A percentile compares a stretch with the other conserved stretches of the same genome.
phyloP scores from a whole-genome alignment of 192 early-diverging fungal species.

The Backusella luteola region DNA sequence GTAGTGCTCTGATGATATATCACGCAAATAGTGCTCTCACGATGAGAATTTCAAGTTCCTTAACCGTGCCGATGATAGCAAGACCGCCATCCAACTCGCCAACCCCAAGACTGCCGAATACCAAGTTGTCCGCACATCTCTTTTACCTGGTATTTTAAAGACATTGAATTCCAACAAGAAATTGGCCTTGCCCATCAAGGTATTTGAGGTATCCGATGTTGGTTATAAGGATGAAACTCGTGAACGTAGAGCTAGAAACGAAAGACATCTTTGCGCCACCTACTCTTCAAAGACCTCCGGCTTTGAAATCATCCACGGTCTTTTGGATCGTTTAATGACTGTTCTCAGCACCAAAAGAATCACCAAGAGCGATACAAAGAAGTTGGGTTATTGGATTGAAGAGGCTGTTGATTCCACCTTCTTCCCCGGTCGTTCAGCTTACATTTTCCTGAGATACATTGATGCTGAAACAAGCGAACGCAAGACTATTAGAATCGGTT shows the following conservation, averaged over 20 bases:
- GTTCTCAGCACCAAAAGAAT: constrained; percentile 68
- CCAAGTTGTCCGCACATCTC: constrained; percentile 89
- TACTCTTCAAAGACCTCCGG: constrained; percentile 84
- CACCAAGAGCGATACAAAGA: constrained; percentile 38
- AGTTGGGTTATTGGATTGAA: constrained; percentile 76
- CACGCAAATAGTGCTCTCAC: constrained; percentile 78
- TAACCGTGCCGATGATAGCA: constrained; percentile 73
- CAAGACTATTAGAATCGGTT: constrained; percentile 62
- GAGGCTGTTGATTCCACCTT: constrained; percentile 80
- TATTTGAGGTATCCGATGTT: constrained; percentile 97
- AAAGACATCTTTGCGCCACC: constrained; percentile 83
- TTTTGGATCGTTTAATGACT: constrained; percentile 87
- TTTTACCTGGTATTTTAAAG: constrained; percentile 94
- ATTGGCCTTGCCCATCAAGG: constrained; percentile 84
- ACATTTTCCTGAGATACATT: constrained; percentile 70
- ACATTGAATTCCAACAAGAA: constrained; percentile 86
- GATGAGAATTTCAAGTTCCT: constrained; percentile 95
- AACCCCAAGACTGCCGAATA: constrained; percentile 94
- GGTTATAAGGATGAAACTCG: constrained; percentile 82
- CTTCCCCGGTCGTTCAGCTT: constrained; percentile 89
- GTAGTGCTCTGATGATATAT: not conserved
- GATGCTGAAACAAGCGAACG: constrained; percentile 29
- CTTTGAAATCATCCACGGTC: constrained; percentile 88
- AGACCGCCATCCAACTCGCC: constrained; percentile 80
- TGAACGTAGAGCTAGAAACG: constrained; percentile 84